Conservation (phyloP, 257 asterid genomes). For the Linaria vulgaris region DNA sequence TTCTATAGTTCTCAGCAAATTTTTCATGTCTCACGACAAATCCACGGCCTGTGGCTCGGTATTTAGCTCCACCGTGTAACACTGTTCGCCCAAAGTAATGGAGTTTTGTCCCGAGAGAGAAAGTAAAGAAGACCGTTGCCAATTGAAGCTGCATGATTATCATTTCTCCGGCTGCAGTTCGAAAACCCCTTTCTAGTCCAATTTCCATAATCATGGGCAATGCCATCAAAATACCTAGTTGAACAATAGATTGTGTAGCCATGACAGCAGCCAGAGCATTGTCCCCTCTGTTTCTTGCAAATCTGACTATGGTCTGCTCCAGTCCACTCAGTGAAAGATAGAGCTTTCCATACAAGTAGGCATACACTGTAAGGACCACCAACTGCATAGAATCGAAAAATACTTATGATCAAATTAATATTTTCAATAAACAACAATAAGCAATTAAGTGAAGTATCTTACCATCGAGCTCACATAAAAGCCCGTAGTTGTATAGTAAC, state of each 20-base stretch:
- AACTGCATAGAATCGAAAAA: slow-evolving; percentile 50
- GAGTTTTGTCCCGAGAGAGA: slow-evolving; percentile 90
- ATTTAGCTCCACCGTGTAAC: slow-evolving; percentile 92
- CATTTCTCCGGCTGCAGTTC: slow-evolving; percentile 78
- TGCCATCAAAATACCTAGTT: slow-evolving; percentile 82
- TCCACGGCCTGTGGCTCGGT: slow-evolving; percentile 98
- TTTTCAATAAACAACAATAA: slow-evolving; percentile 6
- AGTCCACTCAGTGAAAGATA: slow-evolving; percentile 88
- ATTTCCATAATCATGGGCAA: slow-evolving; percentile 98
- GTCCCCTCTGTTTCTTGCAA: slow-evolving; percentile 66
- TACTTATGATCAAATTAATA: slow-evolving; percentile 2
- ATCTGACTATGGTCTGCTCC: slow-evolving; percentile 69
- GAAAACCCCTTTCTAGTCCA: slow-evolving; percentile 89
- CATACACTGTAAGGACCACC: slow-evolving; percentile 86
- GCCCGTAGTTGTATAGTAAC: slow-evolving; percentile 81
- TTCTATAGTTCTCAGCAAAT: slow-evolving; percentile 86
- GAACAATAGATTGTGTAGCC: slow-evolving; percentile 90
- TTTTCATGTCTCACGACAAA: slow-evolving; percentile 90
- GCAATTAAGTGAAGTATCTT: slow-evolving; percentile 28
- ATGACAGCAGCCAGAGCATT: slow-evolving; percentile 74
- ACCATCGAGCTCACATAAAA: slow-evolving; percentile 94
- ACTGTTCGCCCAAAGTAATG: slow-evolving; percentile 94
- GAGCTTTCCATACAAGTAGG: slow-evolving; percentile 78
- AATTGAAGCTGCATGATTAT: slow-evolving; percentile 92
- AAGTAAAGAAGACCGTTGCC: slow-evolving; percentile 89